A percentile compares a stretch with the other conserved stretches of the same genome.
phyloP scores from a whole-genome alignment of 192 early-diverging fungal genomes.

The Coemansia sp. region DNA sequence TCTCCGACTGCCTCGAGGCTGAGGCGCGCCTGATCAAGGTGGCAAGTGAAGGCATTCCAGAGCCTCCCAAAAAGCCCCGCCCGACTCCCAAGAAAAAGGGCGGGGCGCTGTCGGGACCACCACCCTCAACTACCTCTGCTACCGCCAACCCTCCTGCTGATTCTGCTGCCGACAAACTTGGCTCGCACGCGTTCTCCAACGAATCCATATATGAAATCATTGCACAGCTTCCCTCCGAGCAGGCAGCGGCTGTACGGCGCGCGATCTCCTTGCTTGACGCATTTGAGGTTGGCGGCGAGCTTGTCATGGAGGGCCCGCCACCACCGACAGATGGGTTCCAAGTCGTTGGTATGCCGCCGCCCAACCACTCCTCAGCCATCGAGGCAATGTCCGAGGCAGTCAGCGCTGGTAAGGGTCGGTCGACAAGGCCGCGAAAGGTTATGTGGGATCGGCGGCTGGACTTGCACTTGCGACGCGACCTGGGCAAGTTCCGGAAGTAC shows the following conservation, averaged over 20 bases:
- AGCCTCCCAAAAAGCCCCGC: slow-evolving; percentile 29
- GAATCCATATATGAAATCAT: slow-evolving; percentile 45
- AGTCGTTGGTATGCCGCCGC: slow-evolving; percentile 36
- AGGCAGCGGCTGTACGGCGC: slow-evolving; percentile 47
- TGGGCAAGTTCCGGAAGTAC: slow-evolving; percentile 94
- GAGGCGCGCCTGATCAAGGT: slow-evolving; percentile 64
- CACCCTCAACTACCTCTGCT: neutral
- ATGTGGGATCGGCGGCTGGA: slow-evolving; percentile 52
- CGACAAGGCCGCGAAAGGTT: slow-evolving; percentile 17
- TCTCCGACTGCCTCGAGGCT: slow-evolving; percentile 91
- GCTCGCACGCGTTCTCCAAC: slow-evolving; percentile 31
- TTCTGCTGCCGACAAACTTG: slow-evolving; percentile 4
- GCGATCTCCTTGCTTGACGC: slow-evolving; percentile 41
- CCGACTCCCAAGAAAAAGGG: slow-evolving; percentile 38
- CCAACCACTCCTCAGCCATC: slow-evolving; percentile 20
- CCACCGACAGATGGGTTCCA: slow-evolving; percentile 45
- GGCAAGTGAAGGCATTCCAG: slow-evolving; percentile 35
- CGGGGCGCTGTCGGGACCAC: neutral
- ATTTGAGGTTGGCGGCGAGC: slow-evolving; percentile 43
- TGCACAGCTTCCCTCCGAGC: slow-evolving; percentile 36
- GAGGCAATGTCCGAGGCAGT: slow-evolving; percentile 29
- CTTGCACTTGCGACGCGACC: slow-evolving; percentile 66
- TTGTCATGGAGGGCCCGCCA: slow-evolving; percentile 49
- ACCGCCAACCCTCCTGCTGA: neutral
- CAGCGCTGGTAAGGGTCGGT: neutral